Evolutionary conservation across 2,329 filamentous ascomycete genomes (phyloP).

Genomic region (Eutypa lata): DNA sequence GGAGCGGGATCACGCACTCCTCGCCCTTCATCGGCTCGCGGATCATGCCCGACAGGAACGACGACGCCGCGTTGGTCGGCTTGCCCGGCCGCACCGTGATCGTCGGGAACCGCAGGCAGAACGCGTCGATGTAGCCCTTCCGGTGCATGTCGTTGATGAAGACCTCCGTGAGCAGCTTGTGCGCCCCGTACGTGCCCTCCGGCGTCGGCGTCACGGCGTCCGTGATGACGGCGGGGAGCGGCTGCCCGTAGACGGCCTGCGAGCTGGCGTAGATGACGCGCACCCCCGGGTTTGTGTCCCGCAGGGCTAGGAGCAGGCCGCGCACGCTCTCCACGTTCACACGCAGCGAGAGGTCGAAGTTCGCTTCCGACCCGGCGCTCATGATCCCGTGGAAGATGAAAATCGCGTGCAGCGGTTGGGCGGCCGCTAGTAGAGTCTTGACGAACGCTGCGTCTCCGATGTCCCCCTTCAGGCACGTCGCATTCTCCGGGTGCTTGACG

Average conservation of each 20-base stretch:
- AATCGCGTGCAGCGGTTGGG: slow-evolving; percentile 46
- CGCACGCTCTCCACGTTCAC: slow-evolving; percentile 62
- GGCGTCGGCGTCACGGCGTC: slow-evolving; percentile 54
- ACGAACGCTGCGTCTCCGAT: slow-evolving; percentile 34
- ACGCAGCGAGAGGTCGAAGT: slow-evolving; percentile 55
- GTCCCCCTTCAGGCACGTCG: slow-evolving; percentile 48
- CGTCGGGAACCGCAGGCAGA: slow-evolving; percentile 58
- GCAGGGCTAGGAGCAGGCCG: slow-evolving; percentile 46
- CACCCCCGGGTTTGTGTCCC: slow-evolving; percentile 46
- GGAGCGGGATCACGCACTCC: slow-evolving; percentile 50
- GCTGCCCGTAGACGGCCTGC: slow-evolving; percentile 61
- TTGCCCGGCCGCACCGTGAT: slow-evolving; percentile 59
- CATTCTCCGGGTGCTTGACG: slow-evolving; percentile 46
- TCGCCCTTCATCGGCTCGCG: slow-evolving; percentile 57
- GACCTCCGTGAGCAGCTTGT: slow-evolving; percentile 61
- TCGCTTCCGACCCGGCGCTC: slow-evolving; percentile 60
- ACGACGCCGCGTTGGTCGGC: slow-evolving; percentile 60
- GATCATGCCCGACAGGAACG: slow-evolving; percentile 62
- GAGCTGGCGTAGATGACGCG: slow-evolving; percentile 60
- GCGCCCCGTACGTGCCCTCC: slow-evolving; percentile 59
- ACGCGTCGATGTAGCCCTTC: slow-evolving; percentile 54
- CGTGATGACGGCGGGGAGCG: slow-evolving; percentile 49
- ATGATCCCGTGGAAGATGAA: slow-evolving; percentile 68
- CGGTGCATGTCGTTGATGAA: slow-evolving; percentile 63
- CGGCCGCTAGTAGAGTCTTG: slow-evolving; percentile 38